These are phyloP conservation scores for Colletotrichum lini DNA, from an alignment of 2,329 filamentous ascomycete genomes.

Conservation along the genomic window DNA sequence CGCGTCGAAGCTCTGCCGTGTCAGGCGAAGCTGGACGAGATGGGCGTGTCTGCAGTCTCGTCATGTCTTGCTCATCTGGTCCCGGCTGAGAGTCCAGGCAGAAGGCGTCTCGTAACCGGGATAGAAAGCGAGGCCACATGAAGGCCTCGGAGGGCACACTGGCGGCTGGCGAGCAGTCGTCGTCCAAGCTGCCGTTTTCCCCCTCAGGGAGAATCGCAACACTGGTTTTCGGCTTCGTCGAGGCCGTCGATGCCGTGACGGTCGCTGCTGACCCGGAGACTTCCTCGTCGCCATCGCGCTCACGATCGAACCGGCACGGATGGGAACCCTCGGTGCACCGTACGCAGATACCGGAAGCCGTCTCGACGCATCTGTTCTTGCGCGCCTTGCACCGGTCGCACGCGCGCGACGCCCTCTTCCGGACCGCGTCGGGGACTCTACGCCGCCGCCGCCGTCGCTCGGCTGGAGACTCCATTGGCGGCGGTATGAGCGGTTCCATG, in stretches of 20 bases:
- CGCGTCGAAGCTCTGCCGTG: conserved; percentile 43
- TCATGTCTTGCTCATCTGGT: conserved; percentile 44
- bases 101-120: conserved; percentile 48
- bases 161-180: conserved; percentile 36
- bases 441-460: conserved; percentile 42
- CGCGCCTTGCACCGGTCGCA: conserved; percentile 53
- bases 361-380: conserved; percentile 54
- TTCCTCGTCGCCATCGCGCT: not conserved
- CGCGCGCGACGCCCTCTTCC: conserved; percentile 52
- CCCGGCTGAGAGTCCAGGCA: conserved; percentile 45
- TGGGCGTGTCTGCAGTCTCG: conserved; percentile 43
- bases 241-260: not conserved
- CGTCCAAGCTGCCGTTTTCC: not conserved
- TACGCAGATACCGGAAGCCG: conserved; percentile 46
- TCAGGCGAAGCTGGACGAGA: conserved; percentile 37
- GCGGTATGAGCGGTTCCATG: conserved; percentile 1
- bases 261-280: conserved; percentile 28
- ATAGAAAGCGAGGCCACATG: conserved; percentile 49
- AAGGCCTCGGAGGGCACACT: conserved; percentile 43
- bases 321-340: conserved; percentile 48
- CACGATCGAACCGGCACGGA: conserved; percentile 44
- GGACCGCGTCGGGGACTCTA: conserved; percentile 51
- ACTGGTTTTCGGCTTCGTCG: not conserved
- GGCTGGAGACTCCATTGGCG: conserved; percentile 28
- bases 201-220: not conserved